phyloP scores from a whole-genome alignment of 805 yeast genomes.

The Danielozyma ontarioensis region DNA sequence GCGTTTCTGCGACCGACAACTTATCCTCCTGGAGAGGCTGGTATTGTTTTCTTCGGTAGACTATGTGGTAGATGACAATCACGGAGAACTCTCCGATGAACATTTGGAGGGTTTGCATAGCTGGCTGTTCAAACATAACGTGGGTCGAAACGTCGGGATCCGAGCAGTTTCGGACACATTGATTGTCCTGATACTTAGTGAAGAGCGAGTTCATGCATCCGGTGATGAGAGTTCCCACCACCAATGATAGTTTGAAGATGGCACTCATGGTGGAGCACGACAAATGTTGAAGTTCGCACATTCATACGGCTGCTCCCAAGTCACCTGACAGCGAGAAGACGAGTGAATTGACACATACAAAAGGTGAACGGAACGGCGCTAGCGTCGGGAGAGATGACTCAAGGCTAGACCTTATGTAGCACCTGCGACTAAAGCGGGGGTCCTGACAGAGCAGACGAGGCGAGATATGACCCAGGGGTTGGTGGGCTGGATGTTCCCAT shows the following conservation, averaged over 20 bases:
- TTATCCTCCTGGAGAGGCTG: background rate
- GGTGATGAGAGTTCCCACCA: slow-evolving; percentile 53
- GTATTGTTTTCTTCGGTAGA: slow-evolving; percentile 12
- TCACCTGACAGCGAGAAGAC: no score
- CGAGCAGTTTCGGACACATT: slow-evolving; percentile 56
- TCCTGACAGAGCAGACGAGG: no score
- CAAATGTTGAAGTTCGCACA: no score
- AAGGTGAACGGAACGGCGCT: no score
- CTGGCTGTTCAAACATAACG: slow-evolving; percentile 67
- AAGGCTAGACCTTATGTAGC: no score
- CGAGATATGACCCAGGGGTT: no score
- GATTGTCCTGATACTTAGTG: slow-evolving; percentile 73
- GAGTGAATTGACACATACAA: no score
- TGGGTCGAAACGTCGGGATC: slow-evolving; percentile 38
- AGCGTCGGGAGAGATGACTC: no score
- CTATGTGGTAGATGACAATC: slow-evolving; percentile 34
- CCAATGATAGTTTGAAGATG: slow-evolving; percentile 10
- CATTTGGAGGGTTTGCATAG: slow-evolving; percentile 76
- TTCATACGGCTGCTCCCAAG: no score
- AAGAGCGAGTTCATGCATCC: slow-evolving; percentile 72
- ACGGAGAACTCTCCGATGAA: slow-evolving; percentile 64
- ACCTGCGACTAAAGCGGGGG: no score
- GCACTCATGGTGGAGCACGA: no score
- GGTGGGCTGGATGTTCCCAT: no score
- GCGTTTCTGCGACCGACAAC: slow-evolving; percentile 25